phyloP scores from a whole-genome alignment of 2,329 filamentous ascomycete genomes.

The Fusarium sp. region DNA sequence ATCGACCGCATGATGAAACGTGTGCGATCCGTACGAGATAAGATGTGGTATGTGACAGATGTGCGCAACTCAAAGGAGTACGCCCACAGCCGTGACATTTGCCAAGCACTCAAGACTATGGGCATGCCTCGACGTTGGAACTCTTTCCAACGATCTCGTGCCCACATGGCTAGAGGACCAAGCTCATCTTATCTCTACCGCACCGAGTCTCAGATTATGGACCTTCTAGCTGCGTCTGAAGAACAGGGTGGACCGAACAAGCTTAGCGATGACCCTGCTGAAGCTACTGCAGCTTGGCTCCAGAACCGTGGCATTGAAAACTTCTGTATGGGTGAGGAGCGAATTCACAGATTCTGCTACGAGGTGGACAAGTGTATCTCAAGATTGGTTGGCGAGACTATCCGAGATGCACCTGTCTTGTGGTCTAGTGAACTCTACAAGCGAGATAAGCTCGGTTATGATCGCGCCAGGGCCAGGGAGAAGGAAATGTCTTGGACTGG shows the following conservation, averaged over 20 bases:
- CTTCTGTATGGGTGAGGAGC: constrained; percentile 93
- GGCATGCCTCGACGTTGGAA: constrained; percentile 70
- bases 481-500: constrained; percentile 58
- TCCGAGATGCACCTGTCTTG: constrained; percentile 85
- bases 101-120: constrained; percentile 92
- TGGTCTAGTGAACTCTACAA: constrained; percentile 93
- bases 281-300: constrained; percentile 85
- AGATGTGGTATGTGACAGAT: constrained; percentile 99
- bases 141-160: constrained; percentile 62
- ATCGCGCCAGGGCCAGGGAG: constrained; percentile 58
- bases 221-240: constrained; percentile 83
- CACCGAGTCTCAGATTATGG: constrained; percentile 85
- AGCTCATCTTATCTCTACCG: constrained; percentile 77
- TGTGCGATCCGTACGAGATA: constrained; percentile 82
- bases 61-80: constrained; percentile 91
- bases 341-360: constrained; percentile 92
- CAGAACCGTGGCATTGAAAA: constrained; percentile 86
- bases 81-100: constrained; percentile 86
- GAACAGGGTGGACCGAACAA: constrained; percentile 94
- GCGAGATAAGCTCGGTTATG: constrained; percentile 75
- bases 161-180: constrained; percentile 59
- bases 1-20: constrained; percentile 80
- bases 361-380: constrained; percentile 89
- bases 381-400: constrained; percentile 84
- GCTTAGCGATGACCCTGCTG: constrained; percentile 92